These are phyloP conservation scores for Moelleriella libera DNA, from an alignment of 2,329 filamentous ascomycete species.

Conservation along the genomic window DNA sequence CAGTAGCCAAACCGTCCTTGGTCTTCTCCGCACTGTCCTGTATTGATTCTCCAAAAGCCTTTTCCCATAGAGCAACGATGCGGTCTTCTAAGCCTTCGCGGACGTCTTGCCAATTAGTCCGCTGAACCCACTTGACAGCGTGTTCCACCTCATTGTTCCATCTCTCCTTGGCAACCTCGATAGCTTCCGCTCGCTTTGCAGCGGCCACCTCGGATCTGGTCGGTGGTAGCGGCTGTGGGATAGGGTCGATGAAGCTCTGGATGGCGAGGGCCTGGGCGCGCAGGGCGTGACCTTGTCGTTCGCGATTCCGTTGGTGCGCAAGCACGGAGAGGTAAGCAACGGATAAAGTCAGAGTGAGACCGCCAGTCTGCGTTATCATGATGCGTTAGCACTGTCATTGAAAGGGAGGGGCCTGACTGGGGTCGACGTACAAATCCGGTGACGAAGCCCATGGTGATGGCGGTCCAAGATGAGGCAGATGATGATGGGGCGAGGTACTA, in stretches of 20 bases:
- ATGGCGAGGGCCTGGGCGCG: conserved; percentile 42
- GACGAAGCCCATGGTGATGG: conserved; percentile 53
- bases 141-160: conserved; percentile 66
- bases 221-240: conserved; percentile 30
- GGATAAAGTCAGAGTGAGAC: conserved; percentile 61
- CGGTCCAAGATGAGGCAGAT: background rate
- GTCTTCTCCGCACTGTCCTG: conserved; percentile 12
- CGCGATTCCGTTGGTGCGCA: conserved; percentile 54
- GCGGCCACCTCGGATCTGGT: conserved; percentile 35
- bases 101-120: conserved; percentile 49
- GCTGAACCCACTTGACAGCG: conserved; percentile 51
- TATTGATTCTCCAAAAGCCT: conserved; percentile 18
- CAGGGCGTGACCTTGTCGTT: conserved; percentile 39
- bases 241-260: conserved; percentile 34
- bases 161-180: conserved; percentile 58
- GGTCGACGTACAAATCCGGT: conserved; percentile 52
- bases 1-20: conserved; percentile 15
- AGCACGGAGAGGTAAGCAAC: conserved; percentile 59
- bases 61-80: conserved; percentile 29
- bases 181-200: conserved; percentile 37
- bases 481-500: too few species aligned
- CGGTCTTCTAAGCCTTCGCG: conserved; percentile 42
- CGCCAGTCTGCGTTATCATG: conserved; percentile 44
- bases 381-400: conserved; percentile 3
- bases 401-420: background rate